Conservation (phyloP, 139 green algal species). For the Closterium sp. region DNA sequence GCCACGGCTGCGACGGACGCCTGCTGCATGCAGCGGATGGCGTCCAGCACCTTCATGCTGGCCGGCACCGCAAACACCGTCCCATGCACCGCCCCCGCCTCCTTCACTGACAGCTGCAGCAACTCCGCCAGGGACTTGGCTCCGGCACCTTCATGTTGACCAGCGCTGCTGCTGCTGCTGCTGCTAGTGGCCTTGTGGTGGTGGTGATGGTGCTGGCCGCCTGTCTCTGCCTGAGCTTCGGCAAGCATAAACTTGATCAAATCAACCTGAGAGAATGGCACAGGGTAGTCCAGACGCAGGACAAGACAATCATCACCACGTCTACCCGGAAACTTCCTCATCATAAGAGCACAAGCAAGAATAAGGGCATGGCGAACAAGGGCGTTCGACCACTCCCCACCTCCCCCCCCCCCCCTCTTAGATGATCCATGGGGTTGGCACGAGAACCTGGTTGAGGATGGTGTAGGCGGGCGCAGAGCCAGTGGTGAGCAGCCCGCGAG, state of each 20-base stretch:
- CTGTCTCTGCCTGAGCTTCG: not conserved
- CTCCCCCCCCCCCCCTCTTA: too few relatives aligned
- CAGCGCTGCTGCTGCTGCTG: not conserved
- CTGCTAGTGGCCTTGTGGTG: not conserved
- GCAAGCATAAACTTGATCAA: not conserved
- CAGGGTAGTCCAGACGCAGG: not conserved
- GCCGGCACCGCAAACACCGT: conserved; percentile 19
- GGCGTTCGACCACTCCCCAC: too few relatives aligned
- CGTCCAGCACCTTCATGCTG: conserved; percentile 11
- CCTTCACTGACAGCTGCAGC: not conserved
- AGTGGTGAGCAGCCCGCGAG: not conserved
- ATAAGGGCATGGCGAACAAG: too few relatives aligned
- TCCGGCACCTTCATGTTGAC: too few relatives aligned
- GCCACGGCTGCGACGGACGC: conserved; percentile 2
- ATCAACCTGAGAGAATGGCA: not conserved
- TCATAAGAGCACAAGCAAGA: not conserved
- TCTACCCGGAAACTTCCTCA: too few relatives aligned
- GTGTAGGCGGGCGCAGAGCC: not conserved
- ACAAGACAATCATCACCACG: not conserved
- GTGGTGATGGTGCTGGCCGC: not conserved
- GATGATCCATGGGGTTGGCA: not conserved
- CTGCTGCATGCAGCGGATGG: conserved; percentile 13
- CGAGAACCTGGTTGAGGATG: conserved; percentile 17
- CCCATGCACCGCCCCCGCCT: not conserved
- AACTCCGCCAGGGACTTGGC: not conserved